Conservation (phyloP, 2,329 filamentous ascomycete species). For the Colletotrichum cordylinicola region DNA sequence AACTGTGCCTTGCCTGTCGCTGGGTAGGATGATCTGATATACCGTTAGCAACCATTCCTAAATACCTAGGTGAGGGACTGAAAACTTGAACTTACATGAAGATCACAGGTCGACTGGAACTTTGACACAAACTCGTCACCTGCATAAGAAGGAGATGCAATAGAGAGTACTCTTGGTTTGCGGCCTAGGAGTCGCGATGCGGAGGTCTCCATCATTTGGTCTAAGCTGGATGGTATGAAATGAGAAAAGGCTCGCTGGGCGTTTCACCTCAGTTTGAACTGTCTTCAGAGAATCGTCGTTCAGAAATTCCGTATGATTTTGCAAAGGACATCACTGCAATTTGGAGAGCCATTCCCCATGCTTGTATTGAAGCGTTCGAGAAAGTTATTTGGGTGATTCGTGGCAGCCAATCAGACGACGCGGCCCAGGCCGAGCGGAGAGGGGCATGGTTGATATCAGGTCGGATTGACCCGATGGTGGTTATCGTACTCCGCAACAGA, state of each 20-base stretch:
- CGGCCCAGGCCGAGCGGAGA: not conserved
- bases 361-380: not conserved
- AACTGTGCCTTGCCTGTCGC: not conserved
- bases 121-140: not conserved
- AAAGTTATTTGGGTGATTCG: not conserved
- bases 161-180: not conserved
- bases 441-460: not conserved
- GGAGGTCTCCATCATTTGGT: not conserved
- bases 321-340: not conserved
- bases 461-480: not conserved
- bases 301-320: not conserved
- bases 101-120: not conserved
- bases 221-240: not conserved
- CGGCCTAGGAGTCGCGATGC: not conserved
- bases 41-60: rapidly evolving
- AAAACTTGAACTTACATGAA: not conserved
- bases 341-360: not conserved
- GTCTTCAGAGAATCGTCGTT: not conserved
- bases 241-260: not conserved
- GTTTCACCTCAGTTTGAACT: not conserved
- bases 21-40: not conserved
- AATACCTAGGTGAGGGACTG: rapidly evolving
- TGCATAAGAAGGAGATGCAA: not conserved
- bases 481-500: not conserved
- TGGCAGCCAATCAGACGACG: not conserved